These are phyloP conservation scores for Penicillium concentricum DNA, from an alignment of 2,329 filamentous ascomycete species.

Conservation along the genomic window DNA sequence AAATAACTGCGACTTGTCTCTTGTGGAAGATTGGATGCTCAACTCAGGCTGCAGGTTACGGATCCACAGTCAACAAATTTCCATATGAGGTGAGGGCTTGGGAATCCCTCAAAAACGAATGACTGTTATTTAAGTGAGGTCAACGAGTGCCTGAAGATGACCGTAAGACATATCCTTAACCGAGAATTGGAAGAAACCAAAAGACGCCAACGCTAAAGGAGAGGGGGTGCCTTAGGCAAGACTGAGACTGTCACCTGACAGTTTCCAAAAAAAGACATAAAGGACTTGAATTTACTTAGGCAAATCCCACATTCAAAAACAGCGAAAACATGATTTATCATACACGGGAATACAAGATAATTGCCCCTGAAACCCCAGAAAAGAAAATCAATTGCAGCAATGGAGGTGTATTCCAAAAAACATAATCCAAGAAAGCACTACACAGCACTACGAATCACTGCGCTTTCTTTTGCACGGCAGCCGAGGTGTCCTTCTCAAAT, in stretches of 20 bases:
- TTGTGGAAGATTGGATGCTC: conserved; percentile 5
- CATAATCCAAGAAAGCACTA: conserved; percentile 1
- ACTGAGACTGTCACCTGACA: conserved; percentile 23
- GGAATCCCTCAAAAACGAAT: conserved; percentile 13
- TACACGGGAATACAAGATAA: conserved; percentile 17
- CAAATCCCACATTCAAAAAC: neutral
- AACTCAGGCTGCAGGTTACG: conserved; percentile 6
- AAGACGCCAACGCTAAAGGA: conserved; percentile 19
- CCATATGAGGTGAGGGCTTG: neutral
- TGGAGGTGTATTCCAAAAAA: conserved; percentile 3
- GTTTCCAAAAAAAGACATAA: conserved; percentile 13
- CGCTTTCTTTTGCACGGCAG: conserved; percentile 81
- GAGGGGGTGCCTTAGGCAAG: conserved; percentile 18
- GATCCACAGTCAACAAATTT: conserved; percentile 2
- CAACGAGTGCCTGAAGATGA: conserved; percentile 5
- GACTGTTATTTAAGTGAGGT: conserved; percentile 9
- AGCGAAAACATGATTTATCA: conserved; percentile 20
- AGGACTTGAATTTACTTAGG: conserved; percentile 2
- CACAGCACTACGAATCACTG: conserved; percentile 42
- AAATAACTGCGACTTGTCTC: neutral
- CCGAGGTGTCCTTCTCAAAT: conserved; percentile 94
- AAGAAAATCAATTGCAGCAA: conserved; percentile 6
- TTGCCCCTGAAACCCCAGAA: conserved; percentile 9
- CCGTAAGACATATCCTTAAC: conserved; percentile 7
- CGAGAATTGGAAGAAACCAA: conserved; percentile 16